Conservation (phyloP, 2,329 filamentous ascomycete species). For the Aspergillus uvarum region DNA sequence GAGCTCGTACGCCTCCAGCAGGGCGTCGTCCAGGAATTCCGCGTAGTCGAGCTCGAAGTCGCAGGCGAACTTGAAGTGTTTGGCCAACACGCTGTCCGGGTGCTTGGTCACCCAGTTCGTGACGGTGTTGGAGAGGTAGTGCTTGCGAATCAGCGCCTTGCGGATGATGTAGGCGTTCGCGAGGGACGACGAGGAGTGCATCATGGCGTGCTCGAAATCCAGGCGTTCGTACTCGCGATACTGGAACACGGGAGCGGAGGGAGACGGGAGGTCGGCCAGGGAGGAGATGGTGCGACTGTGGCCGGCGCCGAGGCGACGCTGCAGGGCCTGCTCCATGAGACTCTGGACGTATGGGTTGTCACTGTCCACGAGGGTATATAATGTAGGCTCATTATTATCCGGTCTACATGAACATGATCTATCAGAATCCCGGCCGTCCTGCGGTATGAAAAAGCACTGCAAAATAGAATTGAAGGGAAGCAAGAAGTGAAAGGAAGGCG, state of each 20-base stretch:
- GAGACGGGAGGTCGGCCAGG: slow-evolving; percentile 48
- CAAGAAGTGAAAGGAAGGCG: slow-evolving; percentile 10
- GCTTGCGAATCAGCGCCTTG: slow-evolving; percentile 94
- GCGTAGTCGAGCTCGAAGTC: slow-evolving; percentile 95
- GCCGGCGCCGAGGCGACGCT: slow-evolving; percentile 57
- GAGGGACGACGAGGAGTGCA: slow-evolving; percentile 61
- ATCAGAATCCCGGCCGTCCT: slow-evolving; percentile 32
- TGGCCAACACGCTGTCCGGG: slow-evolving; percentile 65
- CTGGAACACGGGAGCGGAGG: slow-evolving; percentile 62
- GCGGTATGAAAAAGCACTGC: not conserved
- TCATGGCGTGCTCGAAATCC: slow-evolving; percentile 74
- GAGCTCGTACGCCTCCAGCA: slow-evolving; percentile 87
- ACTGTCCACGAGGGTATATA: slow-evolving; percentile 78
- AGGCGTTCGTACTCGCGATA: slow-evolving; percentile 84
- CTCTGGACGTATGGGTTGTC: slow-evolving; percentile 88
- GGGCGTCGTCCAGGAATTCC: slow-evolving; percentile 90
- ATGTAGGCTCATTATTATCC: slow-evolving; percentile 38
- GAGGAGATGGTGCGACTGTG: slow-evolving; percentile 58
- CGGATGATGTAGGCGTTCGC: slow-evolving; percentile 92
- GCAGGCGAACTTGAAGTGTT: slow-evolving; percentile 73
- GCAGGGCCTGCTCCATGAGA: slow-evolving; percentile 72
- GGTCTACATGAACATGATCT: slow-evolving; percentile 36
- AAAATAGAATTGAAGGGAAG: slow-evolving; percentile 6
- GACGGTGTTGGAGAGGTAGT: slow-evolving; percentile 83
- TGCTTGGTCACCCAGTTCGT: slow-evolving; percentile 84